phyloP scores from a whole-genome alignment of 352 stramenopile genomes.

The Pythium sp. region DNA sequence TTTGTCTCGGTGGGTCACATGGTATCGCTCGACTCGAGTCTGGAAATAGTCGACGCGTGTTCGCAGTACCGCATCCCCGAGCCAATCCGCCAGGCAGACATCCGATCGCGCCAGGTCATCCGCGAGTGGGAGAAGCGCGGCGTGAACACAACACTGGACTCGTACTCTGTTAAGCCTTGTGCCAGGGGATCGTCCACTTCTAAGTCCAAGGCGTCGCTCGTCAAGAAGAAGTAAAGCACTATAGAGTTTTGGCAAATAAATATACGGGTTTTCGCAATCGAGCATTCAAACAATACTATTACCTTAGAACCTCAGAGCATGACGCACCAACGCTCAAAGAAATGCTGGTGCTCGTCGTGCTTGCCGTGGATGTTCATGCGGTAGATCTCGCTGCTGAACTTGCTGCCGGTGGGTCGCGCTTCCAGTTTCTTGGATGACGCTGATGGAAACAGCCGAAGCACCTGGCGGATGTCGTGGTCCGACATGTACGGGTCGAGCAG shows the following conservation, averaged over 20 bases:
- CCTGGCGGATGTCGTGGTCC: slow-evolving; percentile 52
- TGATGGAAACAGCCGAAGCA: slow-evolving; percentile 47
- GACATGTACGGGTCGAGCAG: slow-evolving; percentile 74
- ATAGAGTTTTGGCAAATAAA: background rate
- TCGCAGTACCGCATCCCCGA: slow-evolving; percentile 74
- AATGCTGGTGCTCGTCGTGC: slow-evolving; percentile 51
- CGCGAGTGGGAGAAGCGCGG: slow-evolving; percentile 50
- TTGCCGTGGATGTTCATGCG: slow-evolving; percentile 57
- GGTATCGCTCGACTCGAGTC: slow-evolving; percentile 58
- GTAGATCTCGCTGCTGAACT: slow-evolving; percentile 38
- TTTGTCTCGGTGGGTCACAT: slow-evolving; percentile 83
- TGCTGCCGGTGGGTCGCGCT: slow-evolving; percentile 43
- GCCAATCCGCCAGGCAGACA: slow-evolving; percentile 82
- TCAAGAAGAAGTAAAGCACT: slow-evolving; percentile 4
- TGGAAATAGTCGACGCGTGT: slow-evolving; percentile 56
- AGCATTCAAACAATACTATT: background rate
- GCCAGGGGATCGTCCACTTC: background rate
- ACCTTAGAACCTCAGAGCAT: slow-evolving; percentile 33
- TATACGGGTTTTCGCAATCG: background rate
- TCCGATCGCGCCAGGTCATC: slow-evolving; percentile 77
- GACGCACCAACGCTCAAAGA: slow-evolving; percentile 73
- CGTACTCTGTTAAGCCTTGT: slow-evolving; percentile 18
- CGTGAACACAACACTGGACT: slow-evolving; percentile 57
- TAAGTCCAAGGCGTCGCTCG: background rate
- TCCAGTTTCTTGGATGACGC: slow-evolving; percentile 31